Base-by-base conservation (phyloP, 2,329 filamentous ascomycete species). In the Phymatotrichopsis omnivora region DNA sequence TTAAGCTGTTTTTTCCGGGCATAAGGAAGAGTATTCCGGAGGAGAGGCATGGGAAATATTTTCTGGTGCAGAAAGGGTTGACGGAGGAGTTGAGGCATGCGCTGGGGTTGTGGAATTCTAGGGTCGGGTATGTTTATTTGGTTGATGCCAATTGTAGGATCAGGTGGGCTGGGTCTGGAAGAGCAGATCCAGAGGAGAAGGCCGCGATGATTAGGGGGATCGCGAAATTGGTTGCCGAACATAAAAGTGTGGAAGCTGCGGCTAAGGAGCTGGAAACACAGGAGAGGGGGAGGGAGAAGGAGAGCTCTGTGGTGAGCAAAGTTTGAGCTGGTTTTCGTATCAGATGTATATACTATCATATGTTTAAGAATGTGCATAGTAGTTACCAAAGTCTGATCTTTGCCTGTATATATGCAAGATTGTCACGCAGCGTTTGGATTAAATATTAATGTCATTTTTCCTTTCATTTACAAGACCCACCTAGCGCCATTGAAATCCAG, bases 61-160 rank as follows among this genome's bases (percentile, higher is more conserved):
- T 78, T n/a, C 65, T 59, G 7, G 50, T 70, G 57, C 68, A 68
- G 47, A 76, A 74, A 60, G 78, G 78, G 0, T 78, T 73, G 49
- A 65, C 71, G 2, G 69, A 69, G 44, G 74, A 74, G 42, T 74
- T 80, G 44, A 69, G 72, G 41, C 76, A 80, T 62, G 68, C 67
- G 29, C 75, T 82, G 51, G 78, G 78, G 8, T 52, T 93, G 61
- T 67, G 93, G 61, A 98, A 98, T 65, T 78, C 77, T 56, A 93
- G 87, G 65, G 89, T 95, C 25, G 89, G 87, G 28, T 96, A 95
- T 66, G 81, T 87, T 4, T 98, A 94, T 64, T 71, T 98, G 36
- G 71, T 98, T 47, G 91, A 98, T 62, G 71, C 78, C 52, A 72
- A 87, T 53, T 94, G 86, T 63, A 82, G 78, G 65, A 93, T 98